phyloP scores from a whole-genome alignment of 345 rosid genomes.

The Microcos paniculata region DNA sequence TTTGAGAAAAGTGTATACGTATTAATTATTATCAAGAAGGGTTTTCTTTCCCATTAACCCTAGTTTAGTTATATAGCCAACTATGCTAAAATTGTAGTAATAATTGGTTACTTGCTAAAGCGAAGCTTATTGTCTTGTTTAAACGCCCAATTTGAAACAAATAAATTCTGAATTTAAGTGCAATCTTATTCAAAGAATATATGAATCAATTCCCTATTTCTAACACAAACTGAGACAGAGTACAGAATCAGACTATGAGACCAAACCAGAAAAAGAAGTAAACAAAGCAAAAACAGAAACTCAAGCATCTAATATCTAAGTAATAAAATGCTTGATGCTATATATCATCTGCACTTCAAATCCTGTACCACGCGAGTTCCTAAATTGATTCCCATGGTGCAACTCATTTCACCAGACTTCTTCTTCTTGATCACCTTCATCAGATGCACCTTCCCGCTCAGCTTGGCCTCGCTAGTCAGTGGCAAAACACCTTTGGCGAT shows the following conservation, averaged over 20 bases:
- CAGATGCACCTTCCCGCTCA: constrained; percentile 39
- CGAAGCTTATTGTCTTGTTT: too few species aligned
- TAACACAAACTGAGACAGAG: background rate
- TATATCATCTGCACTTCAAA: constrained; percentile 23
- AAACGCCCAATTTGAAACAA: too few species aligned
- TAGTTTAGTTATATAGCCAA: too few species aligned
- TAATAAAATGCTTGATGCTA: too few species aligned
- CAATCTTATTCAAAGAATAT: background rate
- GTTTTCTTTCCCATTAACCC: too few species aligned
- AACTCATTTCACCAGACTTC: constrained; percentile 34
- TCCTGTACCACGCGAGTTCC: constrained; percentile 17
- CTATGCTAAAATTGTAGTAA: too few species aligned
- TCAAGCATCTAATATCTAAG: background rate
- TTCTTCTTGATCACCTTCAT: constrained; percentile 27
- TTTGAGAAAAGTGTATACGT: too few species aligned
- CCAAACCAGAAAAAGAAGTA: background rate
- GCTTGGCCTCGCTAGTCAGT: constrained; percentile 25
- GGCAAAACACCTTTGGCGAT: constrained; percentile 34
- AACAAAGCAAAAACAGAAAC: background rate
- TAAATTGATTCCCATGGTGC: constrained; percentile 34
- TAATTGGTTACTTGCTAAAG: too few species aligned
- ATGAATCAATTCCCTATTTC: background rate
- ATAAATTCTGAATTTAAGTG: too few species aligned
- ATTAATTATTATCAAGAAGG: too few species aligned
- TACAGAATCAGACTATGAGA: background rate